phyloP scores from a whole-genome alignment of 2,329 filamentous ascomycete genomes.

The Microcyclosporella mali region DNA sequence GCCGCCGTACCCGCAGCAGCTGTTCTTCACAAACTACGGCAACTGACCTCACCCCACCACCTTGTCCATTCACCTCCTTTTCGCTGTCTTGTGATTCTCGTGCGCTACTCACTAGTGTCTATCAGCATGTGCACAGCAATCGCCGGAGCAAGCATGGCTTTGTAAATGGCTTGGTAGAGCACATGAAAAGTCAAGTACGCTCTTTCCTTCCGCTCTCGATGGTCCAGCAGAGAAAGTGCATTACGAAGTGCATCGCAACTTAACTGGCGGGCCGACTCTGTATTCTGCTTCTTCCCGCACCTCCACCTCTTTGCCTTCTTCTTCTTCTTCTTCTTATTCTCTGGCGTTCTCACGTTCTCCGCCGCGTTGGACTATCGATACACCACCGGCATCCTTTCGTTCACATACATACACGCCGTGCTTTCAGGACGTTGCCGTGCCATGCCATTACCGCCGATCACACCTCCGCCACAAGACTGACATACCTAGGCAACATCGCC shows the following conservation, averaged over 20 bases:
- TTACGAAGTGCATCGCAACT: not conserved
- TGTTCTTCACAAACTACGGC: too few relatives aligned
- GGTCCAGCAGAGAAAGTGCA: not conserved
- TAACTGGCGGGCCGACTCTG: too few relatives aligned
- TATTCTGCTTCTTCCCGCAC: not conserved
- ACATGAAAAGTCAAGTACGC: not conserved
- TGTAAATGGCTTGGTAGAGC: too few relatives aligned
- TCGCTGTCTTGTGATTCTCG: too few relatives aligned
- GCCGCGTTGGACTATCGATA: not conserved
- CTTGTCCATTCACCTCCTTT: too few relatives aligned
- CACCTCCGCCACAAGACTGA: not conserved
- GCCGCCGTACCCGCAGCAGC: too few relatives aligned
- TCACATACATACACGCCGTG: too few relatives aligned
- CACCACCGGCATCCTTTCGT: not conserved
- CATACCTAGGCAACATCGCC: slow-evolving; percentile 2
- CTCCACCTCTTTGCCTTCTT: not conserved
- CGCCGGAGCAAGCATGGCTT: too few relatives aligned
- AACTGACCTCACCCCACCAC: too few relatives aligned
- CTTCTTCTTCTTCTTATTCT: too few relatives aligned
- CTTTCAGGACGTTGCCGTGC: not conserved
- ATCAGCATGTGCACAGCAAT: too few relatives aligned
- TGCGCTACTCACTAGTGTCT: too few relatives aligned
- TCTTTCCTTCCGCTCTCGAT: not conserved
- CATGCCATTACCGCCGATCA: not conserved
- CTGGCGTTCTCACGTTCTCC: not conserved